These are phyloP conservation scores for Galerina sulciceps DNA, from an alignment of 768 basidiomycete species.

Conservation along the genomic window DNA sequence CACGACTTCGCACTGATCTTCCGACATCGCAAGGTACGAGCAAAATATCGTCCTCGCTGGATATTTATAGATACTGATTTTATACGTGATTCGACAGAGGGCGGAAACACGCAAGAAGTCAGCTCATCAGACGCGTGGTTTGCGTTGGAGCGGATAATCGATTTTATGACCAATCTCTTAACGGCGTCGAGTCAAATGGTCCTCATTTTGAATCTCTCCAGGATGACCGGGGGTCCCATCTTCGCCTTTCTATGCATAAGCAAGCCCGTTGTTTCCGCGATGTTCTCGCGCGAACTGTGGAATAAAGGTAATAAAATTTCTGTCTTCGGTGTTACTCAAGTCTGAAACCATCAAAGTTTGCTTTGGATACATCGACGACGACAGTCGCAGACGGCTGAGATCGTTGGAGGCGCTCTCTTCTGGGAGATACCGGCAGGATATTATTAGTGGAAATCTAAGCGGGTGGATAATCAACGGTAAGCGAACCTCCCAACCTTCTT, in stretches of 20 bases:
- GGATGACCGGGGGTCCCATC: conserved; percentile 32
- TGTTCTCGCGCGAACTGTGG: conserved; percentile 28
- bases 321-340: background rate
- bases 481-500: background rate
- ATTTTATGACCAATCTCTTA: conserved; percentile 22
- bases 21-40: background rate
- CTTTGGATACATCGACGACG: conserved; percentile 32
- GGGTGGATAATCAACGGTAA: conserved; percentile 33
- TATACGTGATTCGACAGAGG: too few relatives aligned
- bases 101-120: conserved; percentile 1
- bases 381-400: conserved; percentile 30
- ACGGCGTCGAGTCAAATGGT: conserved; percentile 29
- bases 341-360: conserved; percentile 19
- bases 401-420: conserved; percentile 31
- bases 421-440: conserved; percentile 36
- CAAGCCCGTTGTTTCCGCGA: conserved; percentile 29
- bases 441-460: conserved; percentile 37
- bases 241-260: conserved; percentile 38
- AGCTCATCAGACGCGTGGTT: conserved; percentile 27
- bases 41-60: background rate
- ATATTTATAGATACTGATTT: too few relatives aligned
- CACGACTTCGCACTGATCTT: background rate
- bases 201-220: conserved; percentile 32
- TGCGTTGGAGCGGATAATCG: conserved; percentile 25
- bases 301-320: conserved; percentile 26